Percentiles rank a stretch among this genome's conserved stretches.
Conservation (phyloP, 2,329 filamentous ascomycete genomes). For the Escovopsis weberi region DNA sequence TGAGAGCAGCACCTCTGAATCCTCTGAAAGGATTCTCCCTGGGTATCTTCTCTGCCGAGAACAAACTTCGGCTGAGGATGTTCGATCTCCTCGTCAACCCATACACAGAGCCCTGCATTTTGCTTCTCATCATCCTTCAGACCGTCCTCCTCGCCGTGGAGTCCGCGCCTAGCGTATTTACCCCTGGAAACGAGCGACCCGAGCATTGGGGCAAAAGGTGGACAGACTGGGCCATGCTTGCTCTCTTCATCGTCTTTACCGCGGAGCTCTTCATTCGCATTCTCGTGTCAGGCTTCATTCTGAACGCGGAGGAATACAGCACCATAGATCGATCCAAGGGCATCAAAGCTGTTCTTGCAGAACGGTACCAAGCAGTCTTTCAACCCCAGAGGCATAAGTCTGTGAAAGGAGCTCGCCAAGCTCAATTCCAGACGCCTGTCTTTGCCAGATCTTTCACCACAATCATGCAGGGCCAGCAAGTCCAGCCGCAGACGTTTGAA, state of each 20-base stretch:
- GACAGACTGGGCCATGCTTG: conserved; percentile 71
- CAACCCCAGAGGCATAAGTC: conserved; percentile 65
- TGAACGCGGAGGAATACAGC: conserved; percentile 86
- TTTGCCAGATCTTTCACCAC: conserved; percentile 71
- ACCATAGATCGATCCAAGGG: conserved; percentile 70
- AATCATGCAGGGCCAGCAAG: conserved; percentile 47
- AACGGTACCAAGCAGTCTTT: conserved; percentile 67
- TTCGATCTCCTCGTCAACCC: conserved; percentile 80
- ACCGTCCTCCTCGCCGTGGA: conserved; percentile 79
- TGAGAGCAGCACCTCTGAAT: conserved; percentile 32
- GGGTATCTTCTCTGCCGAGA: conserved; percentile 71
- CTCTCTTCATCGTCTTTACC: conserved; percentile 79
- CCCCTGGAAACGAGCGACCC: conserved; percentile 43
- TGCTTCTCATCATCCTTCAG: conserved; percentile 78
- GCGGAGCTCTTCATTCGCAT: conserved; percentile 69
- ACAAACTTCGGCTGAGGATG: conserved; percentile 54
- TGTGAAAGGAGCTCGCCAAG: conserved; percentile 36
- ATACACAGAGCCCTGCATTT: conserved; percentile 70
- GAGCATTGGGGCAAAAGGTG: conserved; percentile 49
- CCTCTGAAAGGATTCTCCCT: conserved; percentile 76
- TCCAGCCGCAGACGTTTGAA: conserved; percentile 47
- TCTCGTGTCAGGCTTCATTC: conserved; percentile 83
- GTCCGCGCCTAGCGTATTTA: conserved; percentile 56
- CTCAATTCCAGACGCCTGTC: conserved; percentile 40
- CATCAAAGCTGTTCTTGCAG: conserved; percentile 55